phyloP scores from a whole-genome alignment of 192 early-diverging fungal species.

The Coemansia sp. region DNA sequence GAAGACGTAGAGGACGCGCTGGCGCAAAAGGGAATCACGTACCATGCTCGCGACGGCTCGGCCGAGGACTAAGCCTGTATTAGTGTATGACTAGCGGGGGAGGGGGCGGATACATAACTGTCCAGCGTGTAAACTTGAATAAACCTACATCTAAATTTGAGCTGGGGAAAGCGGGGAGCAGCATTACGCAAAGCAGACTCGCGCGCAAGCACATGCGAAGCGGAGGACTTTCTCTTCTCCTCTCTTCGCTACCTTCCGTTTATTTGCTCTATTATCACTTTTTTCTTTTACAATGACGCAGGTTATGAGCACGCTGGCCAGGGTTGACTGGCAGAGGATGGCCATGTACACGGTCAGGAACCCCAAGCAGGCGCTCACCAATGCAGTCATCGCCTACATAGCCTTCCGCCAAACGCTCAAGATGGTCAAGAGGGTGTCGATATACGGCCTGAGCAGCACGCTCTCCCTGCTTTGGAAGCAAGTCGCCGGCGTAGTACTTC shows the following conservation, averaged over 20 bases:
- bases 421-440: conserved; percentile 23
- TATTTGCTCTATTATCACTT: no score
- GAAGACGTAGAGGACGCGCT: conserved; percentile 76
- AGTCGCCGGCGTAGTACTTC: conserved; percentile 28
- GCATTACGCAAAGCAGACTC: not conserved
- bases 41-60: conserved; percentile 69
- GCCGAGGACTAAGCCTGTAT: conserved; percentile 30
- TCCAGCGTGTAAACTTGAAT: no score
- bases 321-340: conserved; percentile 47
- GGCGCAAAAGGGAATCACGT: conserved; percentile 67
- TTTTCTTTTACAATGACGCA: conserved; percentile 23
- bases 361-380: conserved; percentile 51
- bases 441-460: conserved; percentile 37
- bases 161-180: not conserved
- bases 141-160: not conserved
- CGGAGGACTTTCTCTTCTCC: not conserved
- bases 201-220: not conserved
- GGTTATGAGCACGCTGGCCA: conserved; percentile 51
- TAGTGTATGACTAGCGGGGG: not conserved
- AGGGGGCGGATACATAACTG: no score
- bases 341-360: conserved; percentile 32
- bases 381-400: conserved; percentile 39
- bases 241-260: not conserved
- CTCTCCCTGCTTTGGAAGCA: conserved; percentile 33
- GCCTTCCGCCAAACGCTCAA: conserved; percentile 43